These are phyloP conservation scores for Quercus suber DNA, from an alignment of 306 rosid genomes.

Conservation along the genomic window DNA sequence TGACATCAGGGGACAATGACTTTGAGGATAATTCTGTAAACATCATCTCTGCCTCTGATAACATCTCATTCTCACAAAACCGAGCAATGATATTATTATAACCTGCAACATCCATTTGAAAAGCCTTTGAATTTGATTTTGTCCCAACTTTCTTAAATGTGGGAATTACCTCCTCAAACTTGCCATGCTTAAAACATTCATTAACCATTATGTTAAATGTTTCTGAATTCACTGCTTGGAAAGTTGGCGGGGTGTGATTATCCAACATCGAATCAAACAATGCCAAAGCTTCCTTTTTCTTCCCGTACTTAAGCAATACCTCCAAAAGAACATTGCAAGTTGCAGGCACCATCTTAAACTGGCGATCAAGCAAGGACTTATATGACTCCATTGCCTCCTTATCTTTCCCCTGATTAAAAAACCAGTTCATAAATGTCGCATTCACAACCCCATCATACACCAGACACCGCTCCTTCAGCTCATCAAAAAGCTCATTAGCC, in stretches of 20 bases:
- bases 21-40: conserved; percentile 73
- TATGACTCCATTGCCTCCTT: conserved; percentile 93
- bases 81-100: conserved; percentile 77
- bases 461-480: conserved; percentile 81
- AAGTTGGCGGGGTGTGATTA: conserved; percentile 83
- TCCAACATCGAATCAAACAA: conserved; percentile 81
- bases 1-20: conserved; percentile 82
- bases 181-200: conserved; percentile 67
- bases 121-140: conserved; percentile 64
- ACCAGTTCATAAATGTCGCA: conserved; percentile 91
- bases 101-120: conserved; percentile 91
- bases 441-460: conserved; percentile 92
- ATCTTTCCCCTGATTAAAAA: conserved; percentile 51
- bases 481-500: conserved; percentile 85
- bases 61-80: conserved; percentile 75
- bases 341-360: conserved; percentile 79
- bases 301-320: conserved; percentile 70
- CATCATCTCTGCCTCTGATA: conserved; percentile 59
- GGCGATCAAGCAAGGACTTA: conserved; percentile 58
- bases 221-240: conserved; percentile 87
- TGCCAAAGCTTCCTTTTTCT: conserved; percentile 53
- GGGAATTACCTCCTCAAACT: conserved; percentile 50
- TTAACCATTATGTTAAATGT: conserved; percentile 87
- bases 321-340: conserved; percentile 84
- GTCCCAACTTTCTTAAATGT: conserved; percentile 83